phyloP scores from a whole-genome alignment of 441 rosid genomes.

The Arabidopsis lyrata region DNA sequence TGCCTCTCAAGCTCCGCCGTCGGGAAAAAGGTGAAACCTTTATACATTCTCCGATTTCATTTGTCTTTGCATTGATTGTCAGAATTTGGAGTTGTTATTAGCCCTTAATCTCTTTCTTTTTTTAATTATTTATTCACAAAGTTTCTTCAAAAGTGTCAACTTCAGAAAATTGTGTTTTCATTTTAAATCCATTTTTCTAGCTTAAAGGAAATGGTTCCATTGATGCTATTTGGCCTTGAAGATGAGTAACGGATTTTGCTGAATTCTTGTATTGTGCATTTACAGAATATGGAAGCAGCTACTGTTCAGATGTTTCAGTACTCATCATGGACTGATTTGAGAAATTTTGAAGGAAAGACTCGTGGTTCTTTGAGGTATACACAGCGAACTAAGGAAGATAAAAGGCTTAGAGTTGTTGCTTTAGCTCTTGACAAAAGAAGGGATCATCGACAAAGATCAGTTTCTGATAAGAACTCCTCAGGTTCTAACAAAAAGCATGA shows the following conservation, averaged over 20 bases:
- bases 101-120: slow-evolving; percentile 3
- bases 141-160: background rate
- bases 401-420: slow-evolving; percentile 50
- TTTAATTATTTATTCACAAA: background rate
- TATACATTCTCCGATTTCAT: slow-evolving; percentile 33
- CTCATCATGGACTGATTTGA: slow-evolving; percentile 54
- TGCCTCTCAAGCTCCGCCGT: slow-evolving; percentile 39
- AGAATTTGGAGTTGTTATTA: background rate
- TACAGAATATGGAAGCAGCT: slow-evolving; percentile 59
- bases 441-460: slow-evolving; percentile 43
- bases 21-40: slow-evolving; percentile 37
- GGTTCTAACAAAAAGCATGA: slow-evolving; percentile 49
- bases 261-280: background rate
- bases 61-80: slow-evolving; percentile 19
- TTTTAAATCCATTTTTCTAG: background rate
- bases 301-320: slow-evolving; percentile 53
- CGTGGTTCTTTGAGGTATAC: slow-evolving; percentile 47
- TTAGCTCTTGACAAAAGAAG: slow-evolving; percentile 45
- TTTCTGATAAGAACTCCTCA: slow-evolving; percentile 55
- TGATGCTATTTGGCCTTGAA: slow-evolving; percentile 4
- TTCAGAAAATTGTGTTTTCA: slow-evolving; percentile 5
- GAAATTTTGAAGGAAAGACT: slow-evolving; percentile 43
- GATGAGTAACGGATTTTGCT: background rate
- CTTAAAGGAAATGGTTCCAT: background rate
- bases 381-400: slow-evolving; percentile 46